Percentiles rank a stretch among this genome's conserved stretches.
Evolutionary conservation across 1,139 yeast species (phyloP).

Genomic region (Lodderomyces pseudojiufengensis): DNA sequence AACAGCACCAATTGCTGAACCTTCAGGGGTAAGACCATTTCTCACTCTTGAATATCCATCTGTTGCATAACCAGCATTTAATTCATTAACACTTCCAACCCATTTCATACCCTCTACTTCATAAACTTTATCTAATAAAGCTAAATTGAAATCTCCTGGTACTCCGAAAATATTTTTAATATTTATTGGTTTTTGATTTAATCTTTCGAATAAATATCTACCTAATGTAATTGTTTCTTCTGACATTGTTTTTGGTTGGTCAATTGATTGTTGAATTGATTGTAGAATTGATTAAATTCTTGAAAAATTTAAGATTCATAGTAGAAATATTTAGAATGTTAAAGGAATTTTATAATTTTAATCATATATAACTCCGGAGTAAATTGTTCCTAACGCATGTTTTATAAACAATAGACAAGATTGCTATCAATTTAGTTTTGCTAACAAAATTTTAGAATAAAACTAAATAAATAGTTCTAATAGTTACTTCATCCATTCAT

Average conservation of each 20-base stretch:
- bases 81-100: slow-evolving; percentile 72
- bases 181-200: slow-evolving; percentile 47
- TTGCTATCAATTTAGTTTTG: too few species aligned
- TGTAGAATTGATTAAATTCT: too few species aligned
- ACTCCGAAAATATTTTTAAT: slow-evolving; percentile 71
- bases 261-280: too few species aligned
- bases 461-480: too few species aligned
- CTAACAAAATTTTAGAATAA: too few species aligned
- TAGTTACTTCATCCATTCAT: too few species aligned
- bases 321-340: too few species aligned
- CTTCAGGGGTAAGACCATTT: slow-evolving; percentile 18
- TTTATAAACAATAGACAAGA: too few species aligned
- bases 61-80: slow-evolving; percentile 69
- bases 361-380: too few species aligned
- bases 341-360: too few species aligned
- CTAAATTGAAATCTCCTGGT: slow-evolving; percentile 76
- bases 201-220: slow-evolving; percentile 59
- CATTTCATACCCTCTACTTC: slow-evolving; percentile 36
- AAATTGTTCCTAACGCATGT: too few species aligned
- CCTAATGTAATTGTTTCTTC: slow-evolving; percentile 46
- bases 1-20: slow-evolving; percentile 28
- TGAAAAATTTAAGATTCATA: too few species aligned
- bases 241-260: slow-evolving; percentile 6
- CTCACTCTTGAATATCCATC: slow-evolving; percentile 69
- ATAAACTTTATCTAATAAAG: slow-evolving; percentile 57